These are phyloP conservation scores for Ophiostoma angusticollis DNA, from an alignment of 2,329 filamentous ascomycete species.

Conservation along the genomic window DNA sequence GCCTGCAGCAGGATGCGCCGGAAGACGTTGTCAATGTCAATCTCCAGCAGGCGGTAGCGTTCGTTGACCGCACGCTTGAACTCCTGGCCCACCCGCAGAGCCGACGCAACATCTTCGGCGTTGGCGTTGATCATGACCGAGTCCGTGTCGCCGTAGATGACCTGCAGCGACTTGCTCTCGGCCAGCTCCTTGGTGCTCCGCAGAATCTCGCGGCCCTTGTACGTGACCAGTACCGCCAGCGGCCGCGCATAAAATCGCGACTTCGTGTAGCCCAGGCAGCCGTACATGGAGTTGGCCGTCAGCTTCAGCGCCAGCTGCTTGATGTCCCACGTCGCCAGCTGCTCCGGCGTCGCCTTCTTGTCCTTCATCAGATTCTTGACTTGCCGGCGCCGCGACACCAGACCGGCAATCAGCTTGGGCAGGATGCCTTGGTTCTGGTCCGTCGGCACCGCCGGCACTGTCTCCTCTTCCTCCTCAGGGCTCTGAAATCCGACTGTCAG, in stretches of 20 bases:
- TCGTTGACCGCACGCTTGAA: slow-evolving; percentile 96
- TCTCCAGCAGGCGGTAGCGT: slow-evolving; percentile 81
- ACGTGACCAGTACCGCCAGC: slow-evolving; percentile 88
- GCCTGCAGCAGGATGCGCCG: slow-evolving; percentile 84
- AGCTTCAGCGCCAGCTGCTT: slow-evolving; percentile 94
- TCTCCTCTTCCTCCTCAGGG: slow-evolving; percentile 59
- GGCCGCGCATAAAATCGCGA: slow-evolving; percentile 96
- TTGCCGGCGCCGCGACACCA: slow-evolving; percentile 77
- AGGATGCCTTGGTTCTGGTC: slow-evolving; percentile 74
- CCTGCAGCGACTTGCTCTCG: slow-evolving; percentile 78
- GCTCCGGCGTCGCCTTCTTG: slow-evolving; percentile 70
- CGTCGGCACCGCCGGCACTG: slow-evolving; percentile 72
- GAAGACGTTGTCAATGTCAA: slow-evolving; percentile 97
- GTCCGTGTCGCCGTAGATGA: slow-evolving; percentile 98
- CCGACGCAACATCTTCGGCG: slow-evolving; percentile 82
- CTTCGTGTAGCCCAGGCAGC: slow-evolving; percentile 91
- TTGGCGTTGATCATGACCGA: slow-evolving; percentile 99
- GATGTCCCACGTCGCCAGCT: slow-evolving; percentile 93
- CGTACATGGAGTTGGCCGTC: slow-evolving; percentile 99
- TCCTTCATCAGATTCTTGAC: slow-evolving; percentile 97
- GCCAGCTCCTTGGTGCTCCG: slow-evolving; percentile 91
- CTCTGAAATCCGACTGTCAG: neutral
- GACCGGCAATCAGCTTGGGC: slow-evolving; percentile 78
- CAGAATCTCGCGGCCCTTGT: slow-evolving; percentile 94
- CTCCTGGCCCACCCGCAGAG: slow-evolving; percentile 79